These are phyloP conservation scores for Ascochyta pisi DNA, from an alignment of 2,329 filamentous ascomycete species.

Conservation along the genomic window DNA sequence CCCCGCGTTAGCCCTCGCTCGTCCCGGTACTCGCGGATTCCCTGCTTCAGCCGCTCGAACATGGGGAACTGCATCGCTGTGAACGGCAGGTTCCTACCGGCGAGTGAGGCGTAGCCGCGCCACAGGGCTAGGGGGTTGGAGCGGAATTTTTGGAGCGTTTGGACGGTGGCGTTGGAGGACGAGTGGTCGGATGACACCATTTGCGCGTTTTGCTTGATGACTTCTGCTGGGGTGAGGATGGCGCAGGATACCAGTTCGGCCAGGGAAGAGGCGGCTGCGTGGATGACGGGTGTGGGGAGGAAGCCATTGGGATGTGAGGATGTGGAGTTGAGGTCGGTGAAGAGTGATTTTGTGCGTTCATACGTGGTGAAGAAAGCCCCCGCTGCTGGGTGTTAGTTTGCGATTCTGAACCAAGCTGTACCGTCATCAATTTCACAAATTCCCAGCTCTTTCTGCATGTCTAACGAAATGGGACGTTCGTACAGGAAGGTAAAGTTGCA, in stretches of 20 bases:
- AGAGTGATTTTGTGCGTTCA: conserved; percentile 73
- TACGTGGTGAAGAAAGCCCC: conserved; percentile 92
- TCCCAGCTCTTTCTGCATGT: background rate
- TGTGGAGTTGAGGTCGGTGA: conserved; percentile 59
- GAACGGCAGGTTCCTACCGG: conserved; percentile 83
- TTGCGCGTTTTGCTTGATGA: conserved; percentile 93
- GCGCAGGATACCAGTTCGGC: conserved; percentile 86
- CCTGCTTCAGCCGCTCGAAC: conserved; percentile 73
- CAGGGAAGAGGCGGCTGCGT: conserved; percentile 74
- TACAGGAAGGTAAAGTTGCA: conserved; percentile 86
- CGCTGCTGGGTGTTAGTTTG: conserved; percentile 55
- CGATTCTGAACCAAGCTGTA: background rate
- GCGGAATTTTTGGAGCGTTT: conserved; percentile 64
- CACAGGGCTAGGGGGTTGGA: conserved; percentile 62
- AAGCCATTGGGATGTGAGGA: conserved; percentile 42
- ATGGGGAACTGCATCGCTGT: conserved; percentile 89
- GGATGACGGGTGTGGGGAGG: conserved; percentile 72
- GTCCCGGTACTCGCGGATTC: conserved; percentile 57
- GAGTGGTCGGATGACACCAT: conserved; percentile 62
- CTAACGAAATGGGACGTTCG: background rate
- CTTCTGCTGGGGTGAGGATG: conserved; percentile 86
- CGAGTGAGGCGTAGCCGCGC: conserved; percentile 81
- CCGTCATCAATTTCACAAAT: background rate
- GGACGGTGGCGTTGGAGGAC: conserved; percentile 58
- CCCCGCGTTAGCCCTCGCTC: conserved; percentile 46